phyloP scores from a whole-genome alignment of 2,329 filamentous ascomycete species.

The Botryosphaeria agaves region DNA sequence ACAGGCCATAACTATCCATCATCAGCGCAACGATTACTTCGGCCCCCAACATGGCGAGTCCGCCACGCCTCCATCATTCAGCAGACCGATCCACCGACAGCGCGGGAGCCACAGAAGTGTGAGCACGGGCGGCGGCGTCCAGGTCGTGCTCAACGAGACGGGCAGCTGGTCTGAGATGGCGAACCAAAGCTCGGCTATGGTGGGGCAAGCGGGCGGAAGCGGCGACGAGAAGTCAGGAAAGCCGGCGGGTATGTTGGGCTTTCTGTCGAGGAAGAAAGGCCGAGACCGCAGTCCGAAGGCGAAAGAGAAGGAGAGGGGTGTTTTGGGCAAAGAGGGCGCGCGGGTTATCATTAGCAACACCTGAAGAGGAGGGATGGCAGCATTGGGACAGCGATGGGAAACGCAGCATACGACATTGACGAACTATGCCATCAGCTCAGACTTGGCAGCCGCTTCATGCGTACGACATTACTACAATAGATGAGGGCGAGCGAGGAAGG shows the following conservation, averaged over 20 bases:
- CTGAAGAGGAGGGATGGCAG: background rate
- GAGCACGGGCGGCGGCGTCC: constrained; percentile 67
- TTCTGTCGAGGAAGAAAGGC: constrained; percentile 78
- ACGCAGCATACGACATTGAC: too few species aligned
- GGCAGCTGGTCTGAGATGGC: constrained; percentile 87
- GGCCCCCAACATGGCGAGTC: too few species aligned
- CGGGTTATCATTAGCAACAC: constrained; percentile 30
- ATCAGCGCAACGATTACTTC: constrained; percentile 5
- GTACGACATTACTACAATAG: too few species aligned
- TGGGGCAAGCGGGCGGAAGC: constrained; percentile 20
- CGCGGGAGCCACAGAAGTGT: constrained; percentile 51
- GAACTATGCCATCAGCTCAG: too few species aligned
- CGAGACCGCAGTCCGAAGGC: constrained; percentile 85
- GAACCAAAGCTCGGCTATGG: constrained; percentile 59
- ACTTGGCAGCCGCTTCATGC: too few species aligned
- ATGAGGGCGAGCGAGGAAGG: too few species aligned
- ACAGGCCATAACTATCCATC: constrained; percentile 9
- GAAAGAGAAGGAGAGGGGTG: constrained; percentile 67
- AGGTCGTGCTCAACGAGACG: constrained; percentile 77
- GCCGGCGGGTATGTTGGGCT: constrained; percentile 75
- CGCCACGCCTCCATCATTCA: constrained; percentile 9
- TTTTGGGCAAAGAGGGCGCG: constrained; percentile 87
- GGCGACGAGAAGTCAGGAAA: constrained; percentile 33
- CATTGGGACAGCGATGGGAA: too few species aligned
- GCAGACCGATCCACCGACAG: constrained; percentile 25